phyloP scores from a whole-genome alignment of 176 grass and related monocot species.

The Eleusine coracana region DNA sequence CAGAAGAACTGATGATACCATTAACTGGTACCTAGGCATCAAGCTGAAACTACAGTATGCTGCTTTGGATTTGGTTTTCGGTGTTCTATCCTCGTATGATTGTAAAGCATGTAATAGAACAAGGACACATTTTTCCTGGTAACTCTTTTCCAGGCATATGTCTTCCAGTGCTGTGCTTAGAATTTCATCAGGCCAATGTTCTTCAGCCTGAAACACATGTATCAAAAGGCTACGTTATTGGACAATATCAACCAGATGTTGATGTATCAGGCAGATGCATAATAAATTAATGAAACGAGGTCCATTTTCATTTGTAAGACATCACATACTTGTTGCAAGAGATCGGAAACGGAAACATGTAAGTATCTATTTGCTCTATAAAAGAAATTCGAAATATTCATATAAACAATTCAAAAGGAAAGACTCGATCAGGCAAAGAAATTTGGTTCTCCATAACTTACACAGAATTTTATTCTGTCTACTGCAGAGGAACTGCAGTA shows the following conservation, averaged over 20 bases:
- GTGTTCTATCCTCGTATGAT: constrained; percentile 54
- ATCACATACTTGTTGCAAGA: constrained; percentile 6
- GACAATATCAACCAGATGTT: constrained; percentile 9
- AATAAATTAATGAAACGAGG: background rate
- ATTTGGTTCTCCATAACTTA: constrained; percentile 43
- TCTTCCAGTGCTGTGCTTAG: constrained; percentile 81
- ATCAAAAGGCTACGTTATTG: constrained; percentile 18
- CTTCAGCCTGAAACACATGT: constrained; percentile 52
- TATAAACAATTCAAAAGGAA: background rate
- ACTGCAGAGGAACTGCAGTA: constrained; percentile 53
- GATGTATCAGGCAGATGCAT: background rate
- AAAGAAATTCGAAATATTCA: constrained; percentile 10
- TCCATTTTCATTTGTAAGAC: constrained; percentile 8
- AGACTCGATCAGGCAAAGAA: constrained; percentile 8
- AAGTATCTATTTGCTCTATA: background rate
- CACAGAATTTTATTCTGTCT: constrained; percentile 63
- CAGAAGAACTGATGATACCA: constrained; percentile 94
- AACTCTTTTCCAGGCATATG: constrained; percentile 83
- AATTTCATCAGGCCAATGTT: constrained; percentile 79
- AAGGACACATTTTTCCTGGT: constrained; percentile 82
- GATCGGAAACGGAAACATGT: constrained; percentile 5
- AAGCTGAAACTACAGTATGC: constrained; percentile 60
- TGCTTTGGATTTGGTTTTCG: constrained; percentile 45
- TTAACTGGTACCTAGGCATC: constrained; percentile 83
- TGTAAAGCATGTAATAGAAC: constrained; percentile 71